These are phyloP conservation scores for Circinella minor DNA, from an alignment of 371 early-diverging fungal genomes.

Conservation along the genomic window DNA sequence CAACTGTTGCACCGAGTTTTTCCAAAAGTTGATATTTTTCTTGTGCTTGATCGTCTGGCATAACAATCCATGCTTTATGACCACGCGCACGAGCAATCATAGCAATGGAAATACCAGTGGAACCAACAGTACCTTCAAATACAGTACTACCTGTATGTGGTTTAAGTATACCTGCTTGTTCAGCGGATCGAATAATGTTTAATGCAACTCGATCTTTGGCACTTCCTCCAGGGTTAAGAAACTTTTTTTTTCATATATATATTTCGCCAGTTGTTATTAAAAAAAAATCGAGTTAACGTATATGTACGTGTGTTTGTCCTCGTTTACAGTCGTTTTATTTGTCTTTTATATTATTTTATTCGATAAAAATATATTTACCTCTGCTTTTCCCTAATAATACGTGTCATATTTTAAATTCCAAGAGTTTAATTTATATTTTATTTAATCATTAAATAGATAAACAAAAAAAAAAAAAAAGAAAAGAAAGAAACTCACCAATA, in stretches of 20 bases:
- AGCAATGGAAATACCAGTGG: slow-evolving; percentile 86
- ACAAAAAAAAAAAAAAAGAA: neutral
- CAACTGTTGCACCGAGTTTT: slow-evolving; percentile 88
- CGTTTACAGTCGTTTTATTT: no score
- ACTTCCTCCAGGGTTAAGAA: slow-evolving; percentile 93
- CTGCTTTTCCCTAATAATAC: slow-evolving; percentile 45
- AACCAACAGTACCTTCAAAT: slow-evolving; percentile 94
- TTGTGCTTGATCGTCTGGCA: slow-evolving; percentile 93
- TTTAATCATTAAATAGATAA: neutral
- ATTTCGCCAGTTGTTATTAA: no score
- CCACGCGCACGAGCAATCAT: slow-evolving; percentile 86
- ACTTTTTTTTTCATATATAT: slow-evolving; percentile 38
- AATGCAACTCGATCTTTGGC: slow-evolving; percentile 95
- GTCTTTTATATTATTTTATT: no score
- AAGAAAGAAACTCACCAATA: slow-evolving; percentile 62
- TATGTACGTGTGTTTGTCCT: no score
- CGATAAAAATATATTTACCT: slow-evolving; percentile 19
- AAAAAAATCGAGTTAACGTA: no score
- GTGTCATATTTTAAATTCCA: neutral
- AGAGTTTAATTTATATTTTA: neutral
- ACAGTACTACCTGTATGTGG: slow-evolving; percentile 77
- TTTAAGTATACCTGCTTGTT: slow-evolving; percentile 61
- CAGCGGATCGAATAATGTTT: slow-evolving; percentile 82
- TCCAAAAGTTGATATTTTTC: slow-evolving; percentile 90
- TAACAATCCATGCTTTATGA: slow-evolving; percentile 90